phyloP scores from a whole-genome alignment of 1,284 basidiomycete species.

The Moesziomyces antarcticus region DNA sequence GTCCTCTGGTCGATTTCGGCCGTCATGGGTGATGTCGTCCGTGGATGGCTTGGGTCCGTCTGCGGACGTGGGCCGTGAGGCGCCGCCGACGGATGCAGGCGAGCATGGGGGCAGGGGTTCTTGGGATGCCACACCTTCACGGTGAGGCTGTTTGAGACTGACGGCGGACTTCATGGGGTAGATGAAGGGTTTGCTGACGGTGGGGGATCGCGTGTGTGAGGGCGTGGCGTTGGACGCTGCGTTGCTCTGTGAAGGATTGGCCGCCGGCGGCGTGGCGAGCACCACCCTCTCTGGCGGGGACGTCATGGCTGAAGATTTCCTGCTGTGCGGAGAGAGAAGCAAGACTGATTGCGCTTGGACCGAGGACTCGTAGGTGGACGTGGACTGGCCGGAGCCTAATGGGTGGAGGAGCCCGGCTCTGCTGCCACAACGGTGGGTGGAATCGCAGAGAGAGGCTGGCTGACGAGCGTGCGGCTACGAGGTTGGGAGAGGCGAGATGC shows the following conservation, averaged over 20 bases:
- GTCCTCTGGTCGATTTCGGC: conserved; percentile 30
- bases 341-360: too few species aligned
- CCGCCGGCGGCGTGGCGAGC: conserved; percentile 9
- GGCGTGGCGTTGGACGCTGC: conserved; percentile 14
- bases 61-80: conserved; percentile 15
- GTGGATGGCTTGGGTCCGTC: conserved; percentile 9
- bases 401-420: too few species aligned
- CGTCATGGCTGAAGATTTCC: conserved; percentile 16
- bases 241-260: conserved; percentile 4
- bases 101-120: conserved; percentile 1
- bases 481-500: too few species aligned
- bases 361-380: too few species aligned
- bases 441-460: too few species aligned
- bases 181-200: conserved; percentile 54
- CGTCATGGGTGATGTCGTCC: conserved; percentile 21
- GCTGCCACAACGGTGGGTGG: too few species aligned
- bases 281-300: conserved; percentile 18
- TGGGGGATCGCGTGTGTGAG: conserved; percentile 28
- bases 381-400: too few species aligned
- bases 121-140: conserved; percentile 14
- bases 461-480: too few species aligned
- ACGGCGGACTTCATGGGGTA: conserved; percentile 62
- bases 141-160: conserved; percentile 48
- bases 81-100: conserved; percentile 1
- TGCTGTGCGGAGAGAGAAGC: background rate